Base-by-base conservation (phyloP, 139 green algal genomes). In the Coelastrella sp. region DNA sequence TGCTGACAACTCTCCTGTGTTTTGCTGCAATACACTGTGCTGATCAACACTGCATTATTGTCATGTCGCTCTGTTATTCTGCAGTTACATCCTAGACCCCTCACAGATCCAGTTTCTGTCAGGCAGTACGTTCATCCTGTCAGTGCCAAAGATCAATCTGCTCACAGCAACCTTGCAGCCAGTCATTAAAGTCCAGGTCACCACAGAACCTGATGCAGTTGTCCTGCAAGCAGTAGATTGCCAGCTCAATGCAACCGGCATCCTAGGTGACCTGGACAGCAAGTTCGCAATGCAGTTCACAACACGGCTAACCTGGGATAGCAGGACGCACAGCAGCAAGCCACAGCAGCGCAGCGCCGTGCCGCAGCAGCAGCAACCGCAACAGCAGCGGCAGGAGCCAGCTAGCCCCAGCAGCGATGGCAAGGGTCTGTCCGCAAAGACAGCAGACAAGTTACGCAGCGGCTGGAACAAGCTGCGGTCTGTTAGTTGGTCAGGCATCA, bases 151-250 rank as follows among this genome's bases (percentile, higher is more conserved):
- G 5, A 92, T 96, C 47, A 89, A 94, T 32, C 92, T 95, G 88
- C 82, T 97, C 11, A 92, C 94, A 22, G 59, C 95, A 3, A 96
- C 92, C 90, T 81, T 97, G 78, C 92, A 97, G 92, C 94, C 95
- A 0, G 64, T 77, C 0, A 90, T 90, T 6, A 74, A 95, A 54
- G 94, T 96, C 5, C 23, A 66, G 20, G 60, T 83, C 14, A 32
- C 57, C 6, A 61, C 47, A 73, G 61, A 78, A 56, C 23, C 19
- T 13, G 76, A 86, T 68, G 86, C 86, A 58, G 89, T 93, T 68
- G 54, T 91, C 74, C 84, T 95, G 80, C 83, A 91, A 59, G 92
- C 92, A 0, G 85, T 86, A 56, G 92, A 94, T 83, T 95, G 92
- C 83, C 85, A 92, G 17, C 89, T 96, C 47, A 91, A 81, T 32